Evolutionary conservation across 2,329 filamentous ascomycete genomes (phyloP).

Genomic region (Paraphaeosphaeria minitans): DNA sequence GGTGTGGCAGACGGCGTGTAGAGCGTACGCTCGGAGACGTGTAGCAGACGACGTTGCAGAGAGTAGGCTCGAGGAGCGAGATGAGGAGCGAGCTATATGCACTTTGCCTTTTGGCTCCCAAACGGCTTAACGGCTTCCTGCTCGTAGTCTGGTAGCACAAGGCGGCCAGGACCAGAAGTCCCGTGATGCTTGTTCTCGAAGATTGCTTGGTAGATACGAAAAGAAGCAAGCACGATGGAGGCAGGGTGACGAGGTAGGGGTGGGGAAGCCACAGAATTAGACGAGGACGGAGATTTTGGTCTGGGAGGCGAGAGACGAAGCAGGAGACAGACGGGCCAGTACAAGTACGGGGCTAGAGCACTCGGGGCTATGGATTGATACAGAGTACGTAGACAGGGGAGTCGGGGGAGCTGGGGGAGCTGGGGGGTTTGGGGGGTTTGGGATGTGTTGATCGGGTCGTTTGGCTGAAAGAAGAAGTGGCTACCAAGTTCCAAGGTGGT

Average conservation of each 20-base stretch:
- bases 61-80: too few species aligned
- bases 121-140: slow-evolving; percentile 32
- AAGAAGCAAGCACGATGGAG: slow-evolving; percentile 24
- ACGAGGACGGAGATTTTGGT: slow-evolving; percentile 24
- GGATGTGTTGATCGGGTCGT: slow-evolving; percentile 37
- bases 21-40: slow-evolving; percentile 1
- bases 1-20: not conserved
- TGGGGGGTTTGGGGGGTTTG: slow-evolving; percentile 10
- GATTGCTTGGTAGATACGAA: slow-evolving; percentile 29
- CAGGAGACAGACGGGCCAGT: slow-evolving; percentile 30
- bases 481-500: slow-evolving; percentile 45
- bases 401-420: too few species aligned
- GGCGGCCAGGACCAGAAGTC: slow-evolving; percentile 33
- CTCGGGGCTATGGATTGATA: slow-evolving; percentile 41
- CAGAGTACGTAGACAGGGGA: slow-evolving; percentile 43
- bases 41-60: too few species aligned
- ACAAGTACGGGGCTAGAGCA: slow-evolving; percentile 37
- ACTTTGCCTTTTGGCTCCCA: slow-evolving; percentile 28
- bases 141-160: slow-evolving; percentile 38
- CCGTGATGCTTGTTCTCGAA: slow-evolving; percentile 40
- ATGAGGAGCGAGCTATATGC: slow-evolving; percentile 42
- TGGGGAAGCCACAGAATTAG: slow-evolving; percentile 18
- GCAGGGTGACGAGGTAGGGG: slow-evolving; percentile 11
- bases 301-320: slow-evolving; percentile 18
- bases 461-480: slow-evolving; percentile 48